Evolutionary conservation across 2,329 filamentous ascomycete genomes (phyloP), one percentile per base, ranked within the genome.

Genomic region (Pestalotiopsis sp.): DNA sequence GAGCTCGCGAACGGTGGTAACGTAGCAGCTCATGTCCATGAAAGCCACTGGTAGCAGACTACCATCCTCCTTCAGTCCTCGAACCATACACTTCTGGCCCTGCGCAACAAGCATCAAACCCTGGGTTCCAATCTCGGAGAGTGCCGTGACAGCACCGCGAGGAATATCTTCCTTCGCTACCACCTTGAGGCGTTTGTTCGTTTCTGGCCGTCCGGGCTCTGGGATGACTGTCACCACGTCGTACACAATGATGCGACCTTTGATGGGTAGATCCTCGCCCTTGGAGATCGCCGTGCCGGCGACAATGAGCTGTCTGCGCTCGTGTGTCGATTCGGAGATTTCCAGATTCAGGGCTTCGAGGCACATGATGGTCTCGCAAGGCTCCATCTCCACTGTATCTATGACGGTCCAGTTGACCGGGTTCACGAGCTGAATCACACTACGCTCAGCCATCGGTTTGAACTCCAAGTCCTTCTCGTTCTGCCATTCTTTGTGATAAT

Each of bases 71-170:
- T 98, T 98, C 3, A 99, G 86, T 56, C 96, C 96, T 69, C 96
- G 88, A 1, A 99, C 94, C 92, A 99, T 97, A 79, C 94, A 95
- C 81, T 99, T 99, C 76, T 98, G 95, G 0, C 96, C 96, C 78
- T 99, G 96, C 0, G 95, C 94, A 56, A 93, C 93, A 70, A 96
- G 91, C 86, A 97, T 90, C 73, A 95, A 94, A 1, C 93, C 96
- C 80, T 96, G 94, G 0, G 91, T 94, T 57, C 93, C 95, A 67
- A 97, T 91, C 71, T 93, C 91, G 0, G 92, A 94, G 12, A 99
- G 80, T 0, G 93, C 92, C 14, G 95, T 97, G 27, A 99, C 93
- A 4, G 94, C 94, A 11, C 96, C 96, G 64, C 96, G 93, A n/a
- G 89, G 88, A 31, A 98, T 94, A 65, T 97, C 93, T 79, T 99